Base-by-base conservation (phyloP, 106 monocot genomes). In the Dioscorea alata region DNA sequence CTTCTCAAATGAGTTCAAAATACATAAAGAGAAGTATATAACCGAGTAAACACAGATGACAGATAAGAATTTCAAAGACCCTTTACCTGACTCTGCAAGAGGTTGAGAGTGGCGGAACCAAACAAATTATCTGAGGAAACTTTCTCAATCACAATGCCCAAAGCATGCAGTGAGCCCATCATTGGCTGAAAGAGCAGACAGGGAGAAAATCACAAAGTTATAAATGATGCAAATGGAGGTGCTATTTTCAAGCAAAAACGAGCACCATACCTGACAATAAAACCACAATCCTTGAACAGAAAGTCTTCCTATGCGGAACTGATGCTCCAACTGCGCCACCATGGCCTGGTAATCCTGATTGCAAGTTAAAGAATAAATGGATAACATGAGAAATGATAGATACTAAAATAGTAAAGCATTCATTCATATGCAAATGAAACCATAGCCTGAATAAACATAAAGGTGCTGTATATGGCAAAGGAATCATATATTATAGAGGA, bases 281-380 rank as follows among this genome's bases (percentile, higher is more conserved):
- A 99, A 99, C 99, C 89, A 99, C 23, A 99, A 73, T 23, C 90
- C 90, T 64, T 99, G 99, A 54, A 90, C 78, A 32, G 99, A 93
- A 61, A 93, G 90, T 65, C 87, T 93, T 59, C 99, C 99, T 71
- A 93, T 80, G 33, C 85, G 99, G 70, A 99, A 99, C 42, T 99
- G 99, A 63, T 99, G 99, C 66, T 99, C 99, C 18, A 93, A 73
- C 67, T 99, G 99, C 63, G 99, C 93, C 65, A 88, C 93, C 99
- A 99, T 90, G 35, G 89, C 90, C 66, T 99, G 99, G 59, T 93
- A 99, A 78, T 99, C 99, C 99, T 99, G 74, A 57, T 52, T 33
- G 18, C 49, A 56, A 61, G 22, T 57, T 4, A 23, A 64, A 50
- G 4, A 65, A 28, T n/a, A 32, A 5, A 23, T 49, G 58, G 23